Conservation (phyloP, 495 filamentous ascomycete genomes). For the Penicillium macrosclerotiorum region DNA sequence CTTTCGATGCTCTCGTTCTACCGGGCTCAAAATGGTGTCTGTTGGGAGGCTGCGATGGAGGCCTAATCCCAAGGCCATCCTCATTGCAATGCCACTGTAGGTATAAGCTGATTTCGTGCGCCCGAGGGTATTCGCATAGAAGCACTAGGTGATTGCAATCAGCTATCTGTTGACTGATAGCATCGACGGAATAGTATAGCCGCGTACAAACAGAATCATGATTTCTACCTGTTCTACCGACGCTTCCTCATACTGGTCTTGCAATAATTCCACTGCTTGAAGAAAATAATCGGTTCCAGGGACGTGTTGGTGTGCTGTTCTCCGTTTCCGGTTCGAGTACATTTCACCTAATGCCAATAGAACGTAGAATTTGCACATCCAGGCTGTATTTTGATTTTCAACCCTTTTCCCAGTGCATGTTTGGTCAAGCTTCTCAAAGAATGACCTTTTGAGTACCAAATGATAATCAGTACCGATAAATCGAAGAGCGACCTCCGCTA, state of each 20-base stretch:
- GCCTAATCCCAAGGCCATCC: constrained; percentile 21
- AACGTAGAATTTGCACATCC: constrained; percentile 11
- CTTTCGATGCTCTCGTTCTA: constrained; percentile 23
- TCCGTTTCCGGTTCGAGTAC: constrained; percentile 11
- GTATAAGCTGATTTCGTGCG: constrained; percentile 19
- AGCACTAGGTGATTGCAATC: constrained; percentile 5
- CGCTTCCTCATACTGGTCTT: constrained; percentile 6
- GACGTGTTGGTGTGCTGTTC: constrained; percentile 5
- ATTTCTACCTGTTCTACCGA: constrained; percentile 1
- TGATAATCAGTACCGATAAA: constrained; percentile 16
- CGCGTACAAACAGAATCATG: constrained; percentile 2
- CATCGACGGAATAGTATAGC: too few species aligned
- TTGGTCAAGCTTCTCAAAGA: constrained; percentile 8
- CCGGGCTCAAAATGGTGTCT: constrained; percentile 11
- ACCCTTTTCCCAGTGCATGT: background rate
- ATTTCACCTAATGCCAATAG: constrained; percentile 15
- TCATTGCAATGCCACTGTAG: constrained; percentile 22
- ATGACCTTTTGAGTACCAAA: constrained; percentile 9
- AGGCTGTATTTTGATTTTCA: constrained; percentile 7
- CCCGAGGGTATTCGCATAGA: constrained; percentile 11
- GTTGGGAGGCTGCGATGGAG: constrained; percentile 19
- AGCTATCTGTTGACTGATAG: too few species aligned
- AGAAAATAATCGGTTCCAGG: constrained; percentile 14
- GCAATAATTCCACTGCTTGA: constrained; percentile 7
- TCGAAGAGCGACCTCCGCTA: constrained; percentile 11